Percentiles rank a stretch among this genome's conserved stretches.
phyloP scores from a whole-genome alignment of 23 red algal species.

The Agarophyton chilense region DNA sequence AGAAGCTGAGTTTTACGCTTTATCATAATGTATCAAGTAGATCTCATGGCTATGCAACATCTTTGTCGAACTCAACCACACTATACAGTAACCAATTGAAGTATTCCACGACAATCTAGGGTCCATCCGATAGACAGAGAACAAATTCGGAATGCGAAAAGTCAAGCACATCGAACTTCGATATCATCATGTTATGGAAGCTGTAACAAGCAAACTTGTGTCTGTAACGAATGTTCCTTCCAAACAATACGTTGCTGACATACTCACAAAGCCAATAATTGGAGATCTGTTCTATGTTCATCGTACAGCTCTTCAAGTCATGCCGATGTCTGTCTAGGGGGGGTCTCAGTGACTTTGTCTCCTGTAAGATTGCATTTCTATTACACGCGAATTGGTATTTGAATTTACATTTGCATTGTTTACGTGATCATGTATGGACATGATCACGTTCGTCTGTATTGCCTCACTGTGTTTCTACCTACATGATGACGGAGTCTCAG shows the following conservation, averaged over 20 bases:
- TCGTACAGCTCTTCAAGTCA: neutral
- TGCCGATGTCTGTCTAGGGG: neutral
- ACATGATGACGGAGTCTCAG: too few species aligned
- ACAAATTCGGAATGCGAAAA: neutral
- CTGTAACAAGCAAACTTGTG: neutral
- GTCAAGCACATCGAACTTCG: conserved; percentile 17
- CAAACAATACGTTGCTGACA: conserved; percentile 8
- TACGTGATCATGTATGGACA: neutral
- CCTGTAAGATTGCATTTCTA: neutral
- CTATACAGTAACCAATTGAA: conserved; percentile 8
- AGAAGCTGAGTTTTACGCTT: neutral
- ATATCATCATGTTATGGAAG: neutral
- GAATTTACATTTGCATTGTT: neutral
- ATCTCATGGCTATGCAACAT: neutral
- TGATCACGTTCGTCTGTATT: too few species aligned
- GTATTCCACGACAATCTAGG: conserved; percentile 1
- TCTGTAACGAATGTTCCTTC: neutral
- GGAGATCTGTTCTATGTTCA: neutral
- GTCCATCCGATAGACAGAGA: neutral
- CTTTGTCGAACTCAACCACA: neutral
- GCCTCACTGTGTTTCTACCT: too few species aligned
- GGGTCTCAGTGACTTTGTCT: conserved; percentile 7
- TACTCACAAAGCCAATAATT: conserved; percentile 14
- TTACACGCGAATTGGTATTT: neutral
- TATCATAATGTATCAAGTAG: conserved; percentile 20